These are phyloP conservation scores for Pachysandra terminalis DNA, from an alignment of 164 flowering plant species.

Conservation along the genomic window DNA sequence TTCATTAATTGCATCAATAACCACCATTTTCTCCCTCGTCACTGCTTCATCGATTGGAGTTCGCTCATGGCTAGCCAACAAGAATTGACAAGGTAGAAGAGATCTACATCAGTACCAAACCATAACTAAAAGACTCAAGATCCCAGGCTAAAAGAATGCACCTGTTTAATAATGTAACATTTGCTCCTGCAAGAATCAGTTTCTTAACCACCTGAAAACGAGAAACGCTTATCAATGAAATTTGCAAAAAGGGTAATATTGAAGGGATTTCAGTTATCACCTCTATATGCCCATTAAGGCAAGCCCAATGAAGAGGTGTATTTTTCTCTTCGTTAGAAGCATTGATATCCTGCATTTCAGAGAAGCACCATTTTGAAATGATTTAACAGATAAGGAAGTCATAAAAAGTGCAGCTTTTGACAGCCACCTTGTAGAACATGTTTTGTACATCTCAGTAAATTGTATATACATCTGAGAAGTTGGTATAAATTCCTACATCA, in stretches of 20 bases:
- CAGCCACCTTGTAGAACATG: neutral
- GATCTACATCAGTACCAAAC: no score
- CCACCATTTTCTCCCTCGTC: conserved; percentile 58
- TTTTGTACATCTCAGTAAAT: no score
- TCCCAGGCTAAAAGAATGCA: conserved; percentile 17
- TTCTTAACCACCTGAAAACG: conserved; percentile 57
- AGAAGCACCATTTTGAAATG: neutral
- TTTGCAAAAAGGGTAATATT: neutral
- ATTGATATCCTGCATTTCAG: conserved; percentile 60
- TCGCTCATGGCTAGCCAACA: conserved; percentile 59
- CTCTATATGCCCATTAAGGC: conserved; percentile 88
- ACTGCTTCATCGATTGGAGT: conserved; percentile 90
- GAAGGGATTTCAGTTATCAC: conserved; percentile 27
- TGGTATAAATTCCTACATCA: no score
- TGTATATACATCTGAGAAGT: no score
- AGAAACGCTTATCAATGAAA: neutral
- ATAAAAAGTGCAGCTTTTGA: neutral
- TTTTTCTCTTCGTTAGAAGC: conserved; percentile 72
- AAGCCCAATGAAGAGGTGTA: conserved; percentile 95
- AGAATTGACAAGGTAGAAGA: no score
- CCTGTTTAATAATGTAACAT: conserved; percentile 64
- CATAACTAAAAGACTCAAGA: no score
- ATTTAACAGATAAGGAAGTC: neutral
- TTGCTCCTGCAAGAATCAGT: conserved; percentile 75
- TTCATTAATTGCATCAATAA: conserved; percentile 65